Conservation (phyloP, 192 early-diverging fungal species). For the Rhizophagus clarus region DNA sequence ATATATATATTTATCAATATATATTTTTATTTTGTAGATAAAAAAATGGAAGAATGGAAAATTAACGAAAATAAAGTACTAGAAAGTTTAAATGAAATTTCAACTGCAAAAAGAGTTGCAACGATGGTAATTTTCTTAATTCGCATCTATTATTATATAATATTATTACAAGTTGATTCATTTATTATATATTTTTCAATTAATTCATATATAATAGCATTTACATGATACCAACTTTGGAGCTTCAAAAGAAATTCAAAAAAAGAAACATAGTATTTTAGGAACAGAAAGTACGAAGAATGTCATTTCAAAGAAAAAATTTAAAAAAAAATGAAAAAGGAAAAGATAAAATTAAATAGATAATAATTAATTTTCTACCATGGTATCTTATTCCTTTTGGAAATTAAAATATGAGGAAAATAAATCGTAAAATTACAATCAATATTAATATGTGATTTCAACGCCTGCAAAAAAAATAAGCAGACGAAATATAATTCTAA, state of each 20-base stretch:
- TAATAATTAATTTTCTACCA: not conserved
- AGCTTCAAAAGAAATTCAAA: slow-evolving; percentile 57
- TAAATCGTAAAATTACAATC: not conserved
- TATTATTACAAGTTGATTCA: not conserved
- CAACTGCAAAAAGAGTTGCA: slow-evolving; percentile 85
- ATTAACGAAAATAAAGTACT: slow-evolving; percentile 84
- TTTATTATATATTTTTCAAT: slow-evolving; percentile 4
- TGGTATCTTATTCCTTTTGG: too few relatives aligned
- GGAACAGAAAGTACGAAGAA: not conserved
- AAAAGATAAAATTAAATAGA: not conserved
- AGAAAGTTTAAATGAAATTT: slow-evolving; percentile 82
- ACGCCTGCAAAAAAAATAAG: not conserved
- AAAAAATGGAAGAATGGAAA: slow-evolving; percentile 75
- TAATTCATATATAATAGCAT: slow-evolving; percentile 34
- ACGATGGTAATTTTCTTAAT: slow-evolving; percentile 65
- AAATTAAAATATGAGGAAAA: not conserved
- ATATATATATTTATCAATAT: not conserved
- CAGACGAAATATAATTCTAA: not conserved
- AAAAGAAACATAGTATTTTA: slow-evolving; percentile 51
- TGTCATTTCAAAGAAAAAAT: not conserved
- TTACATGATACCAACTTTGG: slow-evolving; percentile 56
- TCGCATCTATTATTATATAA: not conserved
- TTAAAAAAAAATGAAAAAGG: not conserved
- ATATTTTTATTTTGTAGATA: slow-evolving; percentile 50
- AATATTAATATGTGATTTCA: not conserved